Evolutionary conservation across 768 basidiomycete genomes (phyloP), one percentile per base, ranked within the genome.

Genomic region (Suillus subalutaceus): DNA sequence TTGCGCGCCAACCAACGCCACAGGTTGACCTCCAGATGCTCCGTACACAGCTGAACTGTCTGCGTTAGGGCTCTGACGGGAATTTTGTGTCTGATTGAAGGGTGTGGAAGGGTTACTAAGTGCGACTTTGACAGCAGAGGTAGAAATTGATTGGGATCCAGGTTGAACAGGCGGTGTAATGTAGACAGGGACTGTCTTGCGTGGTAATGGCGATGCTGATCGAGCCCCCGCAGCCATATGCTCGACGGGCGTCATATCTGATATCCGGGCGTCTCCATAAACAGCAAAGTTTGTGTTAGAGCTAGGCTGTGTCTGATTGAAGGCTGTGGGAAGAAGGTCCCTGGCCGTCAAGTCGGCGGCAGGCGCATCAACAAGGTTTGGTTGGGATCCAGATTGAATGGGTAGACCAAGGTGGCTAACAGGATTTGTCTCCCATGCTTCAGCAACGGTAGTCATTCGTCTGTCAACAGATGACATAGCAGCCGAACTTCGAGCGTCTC

Each of bases 401-500:
- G 72, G 44, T n/a, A n/a, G 56, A 38, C 12, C 35, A 13, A 66
- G 63, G 12, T 38, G 15, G 35, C 48, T 23, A 50, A 7, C n/a
- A 15, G 30, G 30, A 32, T 18, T 8, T 5, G 16, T 18, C 52
- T 53, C 30, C 9, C 9, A 15, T 55, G 50, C 41, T 26, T 59
- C 41, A 15, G 48, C 2, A 6, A 50, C 13, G 23, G 48, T 23
- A 6, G 86, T 85, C 73, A 89, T 90, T 35, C 83, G 80, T 53
- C 82, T 83, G 41, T 79, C 77, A 48, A 78, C 75, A 2, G 86
- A 82, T 59, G 75, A 69, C 69, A 72, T 68, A 20, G 72, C 63
- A 20, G 72, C 63, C 23, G 73, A 69, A 37, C 62, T 66, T 13
- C 53, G 57, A 64, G 69, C 35, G 10, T 73, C 72, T 38, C 68